phyloP scores from a whole-genome alignment of 768 basidiomycete genomes.

The Pleurotus salmoneostramineus region DNA sequence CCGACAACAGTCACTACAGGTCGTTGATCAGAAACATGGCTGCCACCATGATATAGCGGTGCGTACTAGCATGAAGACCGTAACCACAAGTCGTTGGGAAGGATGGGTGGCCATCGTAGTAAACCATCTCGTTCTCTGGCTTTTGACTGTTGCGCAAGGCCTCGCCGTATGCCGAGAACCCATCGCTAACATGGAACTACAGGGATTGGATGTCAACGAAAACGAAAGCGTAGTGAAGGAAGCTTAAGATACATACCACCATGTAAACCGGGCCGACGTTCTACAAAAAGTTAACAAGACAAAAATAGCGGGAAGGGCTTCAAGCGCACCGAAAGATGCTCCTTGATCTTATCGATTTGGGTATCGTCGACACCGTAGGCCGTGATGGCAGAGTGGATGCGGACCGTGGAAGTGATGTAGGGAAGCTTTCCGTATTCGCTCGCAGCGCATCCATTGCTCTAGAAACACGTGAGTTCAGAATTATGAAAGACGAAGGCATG shows the following conservation, averaged over 20 bases:
- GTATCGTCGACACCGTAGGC: background rate
- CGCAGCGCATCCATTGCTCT: background rate
- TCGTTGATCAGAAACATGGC: too few species aligned
- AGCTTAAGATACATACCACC: background rate
- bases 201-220: background rate
- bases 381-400: background rate
- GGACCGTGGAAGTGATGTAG: background rate
- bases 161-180: background rate
- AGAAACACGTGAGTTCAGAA: background rate
- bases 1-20: background rate
- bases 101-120: background rate
- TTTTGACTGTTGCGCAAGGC: background rate
- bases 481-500: background rate
- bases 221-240: background rate
- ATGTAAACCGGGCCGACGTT: background rate
- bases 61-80: conserved; percentile 1
- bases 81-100: conserved; percentile 2
- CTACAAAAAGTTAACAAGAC: background rate
- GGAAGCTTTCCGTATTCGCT: background rate
- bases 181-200: background rate
- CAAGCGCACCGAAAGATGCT: background rate
- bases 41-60: too few species aligned
- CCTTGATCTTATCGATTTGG: background rate
- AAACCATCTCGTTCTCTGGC: background rate
- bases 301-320: background rate